These are phyloP conservation scores for Balamuthia mandrillaris DNA, from an alignment of 208 protist species.

Conservation along the genomic window DNA sequence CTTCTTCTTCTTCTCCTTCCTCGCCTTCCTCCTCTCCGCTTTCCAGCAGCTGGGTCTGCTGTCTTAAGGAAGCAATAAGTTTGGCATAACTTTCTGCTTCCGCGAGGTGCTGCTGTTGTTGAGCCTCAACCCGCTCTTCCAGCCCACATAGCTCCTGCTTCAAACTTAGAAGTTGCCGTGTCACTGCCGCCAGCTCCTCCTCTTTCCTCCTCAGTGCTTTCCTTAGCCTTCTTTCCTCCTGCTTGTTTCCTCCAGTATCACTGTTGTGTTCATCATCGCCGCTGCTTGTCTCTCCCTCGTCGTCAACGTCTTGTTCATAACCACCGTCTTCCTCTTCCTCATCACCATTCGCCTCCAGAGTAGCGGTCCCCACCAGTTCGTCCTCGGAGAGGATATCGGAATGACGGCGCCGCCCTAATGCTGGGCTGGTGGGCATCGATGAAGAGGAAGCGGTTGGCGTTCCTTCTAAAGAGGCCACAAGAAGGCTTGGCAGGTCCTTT, in stretches of 20 bases:
- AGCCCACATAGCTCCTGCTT: no score
- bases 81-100: neutral
- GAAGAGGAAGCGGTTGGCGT: no score
- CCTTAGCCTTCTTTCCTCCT: neutral
- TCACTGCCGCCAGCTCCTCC: neutral
- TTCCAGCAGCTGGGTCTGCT: neutral
- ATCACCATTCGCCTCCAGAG: neutral
- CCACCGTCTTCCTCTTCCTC: neutral
- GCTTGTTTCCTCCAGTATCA: no score
- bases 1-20: neutral
- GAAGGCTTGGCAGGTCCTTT: no score
- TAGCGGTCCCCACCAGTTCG: neutral
- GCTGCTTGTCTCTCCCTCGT: no score
- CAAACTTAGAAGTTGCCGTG: no score
- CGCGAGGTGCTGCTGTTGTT: neutral
- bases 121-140: no score
- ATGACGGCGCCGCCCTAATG: neutral
- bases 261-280: no score
- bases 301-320: neutral
- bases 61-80: neutral
- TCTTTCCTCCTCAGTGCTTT: neutral
- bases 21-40: neutral
- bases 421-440: no score
- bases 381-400: no score
- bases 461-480: no score